Base-by-base conservation (phyloP, 2,329 filamentous ascomycete genomes). In the Cladosporium colombiae region DNA sequence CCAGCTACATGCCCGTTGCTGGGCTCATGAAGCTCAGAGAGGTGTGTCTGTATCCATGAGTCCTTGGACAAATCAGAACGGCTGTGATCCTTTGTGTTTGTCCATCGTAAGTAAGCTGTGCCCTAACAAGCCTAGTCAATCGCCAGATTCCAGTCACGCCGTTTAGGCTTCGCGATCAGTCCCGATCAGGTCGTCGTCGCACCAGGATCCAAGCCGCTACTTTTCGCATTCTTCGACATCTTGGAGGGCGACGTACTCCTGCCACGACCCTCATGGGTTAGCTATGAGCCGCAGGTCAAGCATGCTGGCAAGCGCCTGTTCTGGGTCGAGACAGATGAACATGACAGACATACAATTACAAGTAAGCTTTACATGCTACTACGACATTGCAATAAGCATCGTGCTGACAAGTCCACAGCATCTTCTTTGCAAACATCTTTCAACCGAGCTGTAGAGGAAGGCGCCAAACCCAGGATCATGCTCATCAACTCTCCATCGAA, bases 231-330 rank as follows among this genome's bases (percentile, higher is more conserved):
- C 14, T 53, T 53, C 50, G 50, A 53, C 29, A 53, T 53, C 18
- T 29, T 53, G 23, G 23, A 53, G 18, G 50, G 50, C 25, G 50
- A 53, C 5, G 50, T 31, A 10, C 50, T 53, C 21, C 18, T 53
- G 3, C 50, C 50, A 13, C 50, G 50, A 18, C 50, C 50, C 4
- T 53, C 25, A 8, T 53, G 50, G 50, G 50, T 53, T 7, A 53
- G 50, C 25, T 53, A 53, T 25, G 50, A 53, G 50, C 50, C 50
- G 29, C 50, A 53, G 50, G 50, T 31, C 16, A 53, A 53, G 50
- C 50, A 53, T 53, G 50, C 50, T 29, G 50, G 50, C 14, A 53
- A 53, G 25, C 50, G 50, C 10, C 25, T 53, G 25, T 53, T 53
- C 50, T 53, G 50, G 50, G 50, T 53, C 7, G 50, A 53, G 50